Evolutionary conservation across 257 asterid genomes (phyloP), one percentile per base, ranked within the genome.

Genomic region (Pogostemon cablin): DNA sequence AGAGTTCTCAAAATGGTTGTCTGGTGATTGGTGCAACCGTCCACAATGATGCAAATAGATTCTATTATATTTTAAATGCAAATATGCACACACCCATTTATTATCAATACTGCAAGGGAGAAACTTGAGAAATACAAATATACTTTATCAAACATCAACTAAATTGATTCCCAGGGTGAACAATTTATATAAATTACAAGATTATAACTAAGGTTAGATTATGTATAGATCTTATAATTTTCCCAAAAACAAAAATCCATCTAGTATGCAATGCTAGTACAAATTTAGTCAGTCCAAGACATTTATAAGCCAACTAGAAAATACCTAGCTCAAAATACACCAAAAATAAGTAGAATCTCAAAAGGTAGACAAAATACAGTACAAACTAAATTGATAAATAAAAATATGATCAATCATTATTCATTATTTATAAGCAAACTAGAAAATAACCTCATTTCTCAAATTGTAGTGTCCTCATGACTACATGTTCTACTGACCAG

Each of bases 11-110:
- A 6, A 50, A 58, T 39, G 43, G 6, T 25, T 9, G 37, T 46
- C 41, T 44, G 42, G 50, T 64, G 69, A n/a, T 34, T 62, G 62
- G 39, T 44, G 75, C 54, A 72, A 62, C 55, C 7, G 44, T 55
- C 64, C n/a, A 7, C 65, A 57, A 63, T 41, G 35, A 48, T 57
- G 53, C 68, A 67, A 52, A 52, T 61, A 55, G 59, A 17, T 65
- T 38, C 12, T 47, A 32, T 4, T 42, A 47, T 55, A 25, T 6
- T 41, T 44, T 37, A 2, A 9, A 54, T 53, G 9, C 49, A 49
- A 44, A 55, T 39, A 58, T 43, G 48, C 7, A 10, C 35, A 35
- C 40, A 17, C 58, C 61, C 44, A 49, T 77, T 48, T 6, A 57
- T 43, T 50, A 44, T 62, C 42, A 49, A 71, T 48, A 59, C 60